A percentile compares a stretch with the other conserved stretches of the same genome.
phyloP scores from a whole-genome alignment of 306 rosid genomes.

The Prunus padus region DNA sequence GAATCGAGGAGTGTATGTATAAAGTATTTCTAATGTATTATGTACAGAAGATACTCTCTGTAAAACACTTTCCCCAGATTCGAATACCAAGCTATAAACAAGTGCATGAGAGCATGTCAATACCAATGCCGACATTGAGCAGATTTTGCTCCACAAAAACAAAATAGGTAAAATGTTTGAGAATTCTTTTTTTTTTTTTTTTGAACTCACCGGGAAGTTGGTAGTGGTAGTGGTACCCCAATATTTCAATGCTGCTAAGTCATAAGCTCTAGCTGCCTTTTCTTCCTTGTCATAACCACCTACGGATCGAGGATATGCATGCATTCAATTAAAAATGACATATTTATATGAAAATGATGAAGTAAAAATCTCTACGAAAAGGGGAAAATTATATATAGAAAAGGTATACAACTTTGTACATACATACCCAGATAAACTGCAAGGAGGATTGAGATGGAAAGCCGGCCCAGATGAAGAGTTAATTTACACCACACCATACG shows the following conservation, averaged over 20 bases:
- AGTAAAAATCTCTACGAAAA: not conserved
- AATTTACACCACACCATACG: not conserved
- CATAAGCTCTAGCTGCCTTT: constrained; percentile 92
- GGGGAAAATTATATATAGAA: not conserved
- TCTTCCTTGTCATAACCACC: constrained; percentile 98
- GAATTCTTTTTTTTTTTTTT: not conserved
- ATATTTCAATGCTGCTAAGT: constrained; percentile 87
- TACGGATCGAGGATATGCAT: constrained; percentile 8
- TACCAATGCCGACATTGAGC: constrained; percentile 17
- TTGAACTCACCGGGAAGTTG: constrained; percentile 69
- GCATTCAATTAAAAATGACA: not conserved
- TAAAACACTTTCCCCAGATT: not conserved
- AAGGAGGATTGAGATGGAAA: constrained; percentile 34
- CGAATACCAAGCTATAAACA: not conserved
- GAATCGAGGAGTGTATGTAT: not conserved
- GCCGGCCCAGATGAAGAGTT: constrained; percentile 30
- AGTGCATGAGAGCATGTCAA: not conserved
- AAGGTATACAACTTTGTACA: not conserved
- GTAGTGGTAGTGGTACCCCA: constrained; percentile 97
- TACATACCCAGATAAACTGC: constrained; percentile 89
- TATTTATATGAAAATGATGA: no score
- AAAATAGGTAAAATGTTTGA: not conserved
- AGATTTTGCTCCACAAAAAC: not conserved
- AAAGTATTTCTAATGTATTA: not conserved
- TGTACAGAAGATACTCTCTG: not conserved